Percentiles rank a stretch among this genome's conserved stretches.
Conservation (phyloP, 179 eudicot species). For the Corrigiola litoralis region DNA sequence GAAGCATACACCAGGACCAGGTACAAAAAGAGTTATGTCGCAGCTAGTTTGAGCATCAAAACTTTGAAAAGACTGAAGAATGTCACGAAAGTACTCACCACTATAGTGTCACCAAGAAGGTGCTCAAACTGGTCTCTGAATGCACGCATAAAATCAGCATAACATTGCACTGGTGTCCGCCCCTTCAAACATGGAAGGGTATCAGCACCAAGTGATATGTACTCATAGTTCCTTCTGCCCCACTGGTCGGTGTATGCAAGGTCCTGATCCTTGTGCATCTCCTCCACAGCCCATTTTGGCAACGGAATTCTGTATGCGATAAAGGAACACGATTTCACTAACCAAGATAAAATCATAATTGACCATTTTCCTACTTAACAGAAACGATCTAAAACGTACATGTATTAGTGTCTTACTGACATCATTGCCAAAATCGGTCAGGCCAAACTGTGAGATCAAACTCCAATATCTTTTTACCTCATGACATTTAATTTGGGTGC, state of each 20-base stretch:
- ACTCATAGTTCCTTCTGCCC: conserved; percentile 92
- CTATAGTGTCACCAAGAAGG: conserved; percentile 87
- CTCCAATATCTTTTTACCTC: too few relatives aligned
- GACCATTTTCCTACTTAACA: background rate
- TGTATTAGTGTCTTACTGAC: too few relatives aligned
- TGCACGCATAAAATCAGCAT: conserved; percentile 84
- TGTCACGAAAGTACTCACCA: conserved; percentile 44
- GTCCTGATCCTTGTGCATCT: conserved; percentile 72
- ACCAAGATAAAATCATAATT: background rate
- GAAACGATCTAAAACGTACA: background rate
- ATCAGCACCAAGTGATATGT: conserved; percentile 81
- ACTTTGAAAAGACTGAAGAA: too few relatives aligned
- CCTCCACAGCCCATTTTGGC: conserved; percentile 88
- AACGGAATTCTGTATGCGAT: conserved; percentile 64
- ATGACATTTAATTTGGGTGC: too few relatives aligned
- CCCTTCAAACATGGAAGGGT: conserved; percentile 82
- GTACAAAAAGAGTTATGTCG: background rate
- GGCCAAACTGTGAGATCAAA: too few relatives aligned
- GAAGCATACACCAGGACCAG: background rate
- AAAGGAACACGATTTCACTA: conserved; percentile 3
- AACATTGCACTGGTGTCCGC: conserved; percentile 84
- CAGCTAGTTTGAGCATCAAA: too few relatives aligned
- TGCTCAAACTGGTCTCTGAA: conserved; percentile 68
- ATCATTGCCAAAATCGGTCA: too few relatives aligned
- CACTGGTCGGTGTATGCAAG: conserved; percentile 94